phyloP scores from a whole-genome alignment of 331 rosid species.

The Quercus lobata region DNA sequence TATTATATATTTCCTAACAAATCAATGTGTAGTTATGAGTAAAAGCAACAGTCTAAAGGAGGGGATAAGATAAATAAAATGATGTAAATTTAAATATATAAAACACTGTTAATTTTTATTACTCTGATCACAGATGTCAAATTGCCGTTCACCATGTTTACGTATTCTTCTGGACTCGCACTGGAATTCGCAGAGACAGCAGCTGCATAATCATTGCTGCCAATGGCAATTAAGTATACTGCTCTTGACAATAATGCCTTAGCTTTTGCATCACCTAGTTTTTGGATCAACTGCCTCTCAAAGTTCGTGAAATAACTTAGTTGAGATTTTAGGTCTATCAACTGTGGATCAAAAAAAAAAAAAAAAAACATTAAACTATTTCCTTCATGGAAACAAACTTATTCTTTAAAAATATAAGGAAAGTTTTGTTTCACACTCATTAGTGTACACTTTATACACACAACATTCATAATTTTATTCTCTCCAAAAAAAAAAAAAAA shows the following conservation, averaged over 20 bases:
- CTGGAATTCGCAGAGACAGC: slow-evolving; percentile 1
- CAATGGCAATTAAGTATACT: slow-evolving; percentile 41
- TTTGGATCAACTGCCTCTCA: slow-evolving; percentile 24
- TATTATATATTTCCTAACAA: neutral
- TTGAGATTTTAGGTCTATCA: slow-evolving; percentile 33
- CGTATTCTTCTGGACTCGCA: slow-evolving; percentile 21
- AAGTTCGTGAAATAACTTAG: slow-evolving; percentile 32
- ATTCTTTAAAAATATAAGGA: no score
- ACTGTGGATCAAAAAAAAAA: slow-evolving; percentile 12
- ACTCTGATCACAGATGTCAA: slow-evolving; percentile 34
- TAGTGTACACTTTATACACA: no score
- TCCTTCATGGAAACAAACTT: no score
- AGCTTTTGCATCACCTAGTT: slow-evolving; percentile 31
- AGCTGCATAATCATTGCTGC: slow-evolving; percentile 43
- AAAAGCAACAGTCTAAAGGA: no score
- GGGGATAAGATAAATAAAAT: no score
- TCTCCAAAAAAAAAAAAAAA: no score
- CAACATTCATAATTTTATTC: no score
- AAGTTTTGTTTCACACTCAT: no score
- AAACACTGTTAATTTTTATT: neutral
- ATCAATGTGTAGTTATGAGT: no score
- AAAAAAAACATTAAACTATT: no score
- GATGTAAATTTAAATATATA: no score
- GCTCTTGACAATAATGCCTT: slow-evolving; percentile 28
- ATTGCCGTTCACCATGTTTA: slow-evolving; percentile 40